phyloP scores from a whole-genome alignment of 2,329 filamentous ascomycete species.

The Claviceps sp. region DNA sequence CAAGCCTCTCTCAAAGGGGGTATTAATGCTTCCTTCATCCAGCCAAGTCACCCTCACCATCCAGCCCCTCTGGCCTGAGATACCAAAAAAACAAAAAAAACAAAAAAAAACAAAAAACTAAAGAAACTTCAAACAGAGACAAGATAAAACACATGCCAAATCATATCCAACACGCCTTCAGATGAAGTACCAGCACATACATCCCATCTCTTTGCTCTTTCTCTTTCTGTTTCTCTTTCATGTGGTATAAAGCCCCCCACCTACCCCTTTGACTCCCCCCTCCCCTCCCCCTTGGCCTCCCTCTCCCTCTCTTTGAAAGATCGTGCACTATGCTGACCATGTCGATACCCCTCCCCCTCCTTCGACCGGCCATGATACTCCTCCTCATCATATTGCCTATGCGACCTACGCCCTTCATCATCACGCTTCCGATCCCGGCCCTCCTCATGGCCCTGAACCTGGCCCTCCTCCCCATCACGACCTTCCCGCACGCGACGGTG shows the following conservation, averaged over 20 bases:
- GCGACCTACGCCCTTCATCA: constrained; percentile 11
- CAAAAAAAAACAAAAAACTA: background rate
- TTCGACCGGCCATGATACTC: constrained; percentile 8
- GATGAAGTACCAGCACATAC: no score
- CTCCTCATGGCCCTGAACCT: background rate
- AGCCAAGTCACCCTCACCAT: no score
- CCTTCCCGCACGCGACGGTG: constrained; percentile 2
- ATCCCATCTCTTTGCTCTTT: background rate
- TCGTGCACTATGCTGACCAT: constrained; percentile 10
- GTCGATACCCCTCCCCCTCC: constrained; percentile 6
- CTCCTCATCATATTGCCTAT: constrained; percentile 12
- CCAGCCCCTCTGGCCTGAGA: no score
- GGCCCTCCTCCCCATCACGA: constrained; percentile 10
- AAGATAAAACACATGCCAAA: background rate
- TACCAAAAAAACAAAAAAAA: no score
- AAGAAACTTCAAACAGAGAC: background rate
- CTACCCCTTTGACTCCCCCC: constrained; percentile 1
- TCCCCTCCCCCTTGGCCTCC: constrained; percentile 8
- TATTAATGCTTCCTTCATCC: no score
- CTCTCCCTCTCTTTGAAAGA: constrained; percentile 11
- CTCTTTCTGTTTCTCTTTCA: no score
- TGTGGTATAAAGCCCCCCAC: background rate
- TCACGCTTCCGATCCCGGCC: constrained; percentile 3
- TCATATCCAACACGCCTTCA: background rate
- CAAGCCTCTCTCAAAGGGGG: no score